Evolutionary conservation across 768 basidiomycete genomes (phyloP), one percentile per base, ranked within the genome.

Genomic region (Psilocybe tampanensis): DNA sequence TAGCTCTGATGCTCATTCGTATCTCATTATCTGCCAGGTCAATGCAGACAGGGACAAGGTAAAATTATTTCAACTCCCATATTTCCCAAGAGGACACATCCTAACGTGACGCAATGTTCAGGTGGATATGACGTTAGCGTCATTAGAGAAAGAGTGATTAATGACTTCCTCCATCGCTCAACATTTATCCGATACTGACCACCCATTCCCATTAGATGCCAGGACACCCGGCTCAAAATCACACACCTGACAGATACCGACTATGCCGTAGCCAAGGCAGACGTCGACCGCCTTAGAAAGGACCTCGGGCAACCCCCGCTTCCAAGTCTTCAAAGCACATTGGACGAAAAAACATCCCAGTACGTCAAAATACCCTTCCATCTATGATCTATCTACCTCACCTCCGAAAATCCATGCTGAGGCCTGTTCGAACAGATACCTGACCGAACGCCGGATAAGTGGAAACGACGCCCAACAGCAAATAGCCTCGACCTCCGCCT

Each of bases 1-100:
- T n/a, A n/a, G n/a, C n/a, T n/a, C n/a, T n/a, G n/a, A n/a, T n/a
- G n/a, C n/a, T n/a, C n/a, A n/a, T n/a, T n/a, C n/a, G n/a, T n/a
- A n/a, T n/a, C n/a, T n/a, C 50, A 61, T 59, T 64, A 8, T 23
- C 13, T 33, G 4, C 36, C 13, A 92, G 88, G 80, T 92, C 18
- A 92, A 92, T 66, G 88, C 89, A 67, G 90, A 93, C 70, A 81
- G 90, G 13, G 90, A 92, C 75, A 89, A 89, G 79, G 80, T 73
- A 62, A 57, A 67, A 43, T 18, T 17, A 41, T 15, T 22, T 32
- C 23, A 23, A 23, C 2, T 12, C 4, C 23, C 18, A 2, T 45
- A 18, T 47, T 26, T 29, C 29, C 15, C 4, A 21, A 29, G 8
- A n/a, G 18, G 19, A 44, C 47, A 23, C 47, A 55, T 53, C 64